A percentile compares a stretch with the other conserved stretches of the same genome.
Conservation (phyloP, 1,284 basidiomycete genomes). For the Neolentinus lepideus region DNA sequence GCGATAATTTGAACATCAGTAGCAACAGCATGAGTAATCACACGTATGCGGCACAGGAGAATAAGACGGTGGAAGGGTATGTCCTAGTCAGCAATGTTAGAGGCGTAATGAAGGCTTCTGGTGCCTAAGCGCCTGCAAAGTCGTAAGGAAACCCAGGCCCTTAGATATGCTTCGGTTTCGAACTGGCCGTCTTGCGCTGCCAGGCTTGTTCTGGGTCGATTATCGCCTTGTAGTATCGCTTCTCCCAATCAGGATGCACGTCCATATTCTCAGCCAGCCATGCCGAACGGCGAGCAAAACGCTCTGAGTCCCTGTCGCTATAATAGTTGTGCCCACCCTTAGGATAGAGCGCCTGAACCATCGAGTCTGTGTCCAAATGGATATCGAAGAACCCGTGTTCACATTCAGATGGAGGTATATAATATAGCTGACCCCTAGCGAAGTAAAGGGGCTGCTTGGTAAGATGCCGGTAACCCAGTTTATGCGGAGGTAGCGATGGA, state of each 20-base stretch:
- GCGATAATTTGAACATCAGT: background rate
- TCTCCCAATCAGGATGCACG: constrained; percentile 13
- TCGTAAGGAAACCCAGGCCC: too few species aligned
- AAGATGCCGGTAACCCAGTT: constrained; percentile 44
- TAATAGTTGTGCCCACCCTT: constrained; percentile 56
- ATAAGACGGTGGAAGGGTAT: too few species aligned
- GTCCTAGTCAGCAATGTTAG: too few species aligned
- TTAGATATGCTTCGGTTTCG: too few species aligned
- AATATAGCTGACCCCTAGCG: constrained; percentile 35
- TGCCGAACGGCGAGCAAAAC: constrained; percentile 29
- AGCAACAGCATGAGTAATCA: background rate
- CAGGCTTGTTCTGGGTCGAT: background rate
- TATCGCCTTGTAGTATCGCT: constrained; percentile 6
- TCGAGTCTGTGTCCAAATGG: constrained; percentile 10
- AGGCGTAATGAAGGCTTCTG: too few species aligned
- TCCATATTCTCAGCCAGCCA: constrained; percentile 33
- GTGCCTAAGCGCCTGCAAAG: too few species aligned
- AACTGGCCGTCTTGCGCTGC: background rate
- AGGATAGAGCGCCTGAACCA: constrained; percentile 19
- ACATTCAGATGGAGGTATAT: constrained; percentile 33
- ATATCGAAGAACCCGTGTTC: constrained; percentile 38
- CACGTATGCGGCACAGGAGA: background rate
- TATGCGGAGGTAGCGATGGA: constrained; percentile 39
- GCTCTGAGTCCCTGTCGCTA: constrained; percentile 43
- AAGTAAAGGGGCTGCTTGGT: constrained; percentile 38